Conservation (phyloP, 768 basidiomycete species). For the Leccinum aurantiacum region DNA sequence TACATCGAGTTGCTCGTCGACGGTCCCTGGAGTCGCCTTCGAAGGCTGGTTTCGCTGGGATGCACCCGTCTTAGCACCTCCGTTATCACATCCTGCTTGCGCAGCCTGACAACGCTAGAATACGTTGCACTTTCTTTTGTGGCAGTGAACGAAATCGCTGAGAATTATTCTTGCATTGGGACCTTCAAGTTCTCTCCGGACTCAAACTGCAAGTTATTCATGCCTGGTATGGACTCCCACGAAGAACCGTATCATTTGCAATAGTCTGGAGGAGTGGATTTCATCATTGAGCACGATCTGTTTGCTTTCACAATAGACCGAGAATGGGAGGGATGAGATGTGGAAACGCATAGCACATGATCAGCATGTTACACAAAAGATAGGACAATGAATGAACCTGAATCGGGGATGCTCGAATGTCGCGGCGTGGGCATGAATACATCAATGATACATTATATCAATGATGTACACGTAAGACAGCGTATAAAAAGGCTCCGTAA, state of each 20-base stretch:
- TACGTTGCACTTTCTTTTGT: conserved; percentile 38
- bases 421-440: background rate
- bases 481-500: conserved; percentile 2
- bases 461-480: conserved; percentile 1
- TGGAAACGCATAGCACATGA: conserved; percentile 29
- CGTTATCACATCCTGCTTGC: conserved; percentile 31
- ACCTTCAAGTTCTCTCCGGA: conserved; percentile 22
- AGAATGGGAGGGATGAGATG: conserved; percentile 19
- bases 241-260: conserved; percentile 35
- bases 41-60: conserved; percentile 37
- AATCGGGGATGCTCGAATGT: background rate
- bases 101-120: conserved; percentile 28
- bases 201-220: conserved; percentile 39
- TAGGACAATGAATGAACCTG: conserved; percentile 21
- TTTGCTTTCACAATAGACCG: conserved; percentile 24
- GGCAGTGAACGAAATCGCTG: conserved; percentile 37
- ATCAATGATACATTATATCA: background rate
- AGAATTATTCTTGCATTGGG: conserved; percentile 33
- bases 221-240: conserved; percentile 34
- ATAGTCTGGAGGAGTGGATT: conserved; percentile 30
- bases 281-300: conserved; percentile 8
- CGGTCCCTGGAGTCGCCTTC: conserved; percentile 21
- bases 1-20: conserved; percentile 35
- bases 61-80: conserved; percentile 34
- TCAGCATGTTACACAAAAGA: conserved; percentile 20